Conservation (phyloP, 371 early-diverging fungal genomes). For the Mortierella sp. region DNA sequence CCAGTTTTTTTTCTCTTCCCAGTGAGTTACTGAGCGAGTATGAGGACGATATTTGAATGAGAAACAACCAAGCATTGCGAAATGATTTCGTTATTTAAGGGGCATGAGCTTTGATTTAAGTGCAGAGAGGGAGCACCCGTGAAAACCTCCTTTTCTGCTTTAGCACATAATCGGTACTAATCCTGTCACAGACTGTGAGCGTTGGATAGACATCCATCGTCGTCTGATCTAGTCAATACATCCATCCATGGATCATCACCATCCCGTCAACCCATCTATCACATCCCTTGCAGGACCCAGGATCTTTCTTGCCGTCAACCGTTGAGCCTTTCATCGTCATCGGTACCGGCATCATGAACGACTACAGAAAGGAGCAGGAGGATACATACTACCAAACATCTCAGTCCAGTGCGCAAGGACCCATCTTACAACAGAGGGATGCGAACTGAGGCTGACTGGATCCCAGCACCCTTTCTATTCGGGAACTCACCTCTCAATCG, state of each 20-base stretch:
- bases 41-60: background rate
- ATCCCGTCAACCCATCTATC: background rate
- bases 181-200: background rate
- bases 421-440: background rate
- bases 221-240: background rate
- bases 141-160: conserved; percentile 21
- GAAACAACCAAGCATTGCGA: background rate
- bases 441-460: background rate
- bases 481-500: background rate
- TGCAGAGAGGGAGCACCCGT: background rate
- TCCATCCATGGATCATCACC: conserved; percentile 12
- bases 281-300: background rate
- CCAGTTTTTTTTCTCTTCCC: background rate
- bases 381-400: background rate
- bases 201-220: conserved; percentile 12
- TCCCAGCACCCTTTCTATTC: background rate
- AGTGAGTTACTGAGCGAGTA: background rate
- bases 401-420: background rate
- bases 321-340: background rate
- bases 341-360: background rate
- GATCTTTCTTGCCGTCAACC: background rate
- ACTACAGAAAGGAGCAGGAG: background rate
- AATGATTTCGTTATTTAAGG: background rate
- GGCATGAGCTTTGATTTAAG: background rate
- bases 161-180: conserved; percentile 17